Conservation (phyloP, 805 yeast species). For the Candida suzukii region DNA sequence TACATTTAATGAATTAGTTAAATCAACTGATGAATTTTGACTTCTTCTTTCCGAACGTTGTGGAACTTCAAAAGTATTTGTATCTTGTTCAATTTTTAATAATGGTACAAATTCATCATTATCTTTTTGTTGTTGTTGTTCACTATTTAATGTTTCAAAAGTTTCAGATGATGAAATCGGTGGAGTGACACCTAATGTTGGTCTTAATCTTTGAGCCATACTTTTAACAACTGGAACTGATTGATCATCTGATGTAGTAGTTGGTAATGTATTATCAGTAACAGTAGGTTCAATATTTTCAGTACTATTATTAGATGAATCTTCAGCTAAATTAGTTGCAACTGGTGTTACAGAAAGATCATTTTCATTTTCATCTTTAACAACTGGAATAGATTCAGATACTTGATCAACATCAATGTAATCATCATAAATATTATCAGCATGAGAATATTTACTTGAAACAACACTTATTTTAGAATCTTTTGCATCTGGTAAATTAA, state of each 20-base stretch:
- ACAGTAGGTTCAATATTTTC: slow-evolving; percentile 3
- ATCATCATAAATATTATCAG: slow-evolving; percentile 7
- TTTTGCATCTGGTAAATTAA: background rate
- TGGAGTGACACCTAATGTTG: slow-evolving; percentile 26
- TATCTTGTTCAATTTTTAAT: background rate
- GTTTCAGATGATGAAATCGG: slow-evolving; percentile 3
- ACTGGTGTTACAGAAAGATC: background rate
- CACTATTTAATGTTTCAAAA: slow-evolving; percentile 2
- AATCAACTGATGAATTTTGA: background rate
- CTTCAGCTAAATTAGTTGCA: slow-evolving; percentile 3
- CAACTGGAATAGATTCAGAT: background rate
- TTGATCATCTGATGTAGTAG: background rate
- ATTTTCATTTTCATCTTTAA: background rate
- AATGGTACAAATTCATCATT: background rate
- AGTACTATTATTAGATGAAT: too few species aligned
- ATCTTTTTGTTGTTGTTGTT: background rate
- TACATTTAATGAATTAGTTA: background rate
- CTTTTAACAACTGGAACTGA: slow-evolving; percentile 9
- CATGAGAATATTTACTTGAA: slow-evolving; percentile 9
- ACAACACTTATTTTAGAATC: slow-evolving; percentile 5
- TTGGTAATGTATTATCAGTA: background rate
- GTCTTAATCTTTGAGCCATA: slow-evolving; percentile 43
- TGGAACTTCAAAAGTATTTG: slow-evolving; percentile 20
- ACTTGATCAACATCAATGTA: background rate
- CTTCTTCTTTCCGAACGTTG: slow-evolving; percentile 24